Conservation (phyloP, 768 basidiomycete genomes). For the Pisolithus tinctorius region DNA sequence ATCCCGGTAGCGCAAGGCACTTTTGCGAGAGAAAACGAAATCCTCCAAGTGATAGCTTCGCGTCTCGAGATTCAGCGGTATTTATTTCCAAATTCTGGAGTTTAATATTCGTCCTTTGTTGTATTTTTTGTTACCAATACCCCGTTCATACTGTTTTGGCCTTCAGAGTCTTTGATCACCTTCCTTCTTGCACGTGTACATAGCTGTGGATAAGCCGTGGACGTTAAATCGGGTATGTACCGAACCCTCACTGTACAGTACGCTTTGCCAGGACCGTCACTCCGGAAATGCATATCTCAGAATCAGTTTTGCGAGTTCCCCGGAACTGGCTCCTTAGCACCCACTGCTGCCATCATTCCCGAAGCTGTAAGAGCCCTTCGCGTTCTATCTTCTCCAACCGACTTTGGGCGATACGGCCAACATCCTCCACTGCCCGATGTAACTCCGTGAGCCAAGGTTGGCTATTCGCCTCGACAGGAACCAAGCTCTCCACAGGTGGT, state of each 20-base stretch:
- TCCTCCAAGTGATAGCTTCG: constrained; percentile 12
- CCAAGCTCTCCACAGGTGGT: constrained; percentile 31
- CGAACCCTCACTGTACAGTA: constrained; percentile 12
- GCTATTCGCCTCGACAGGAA: constrained; percentile 31
- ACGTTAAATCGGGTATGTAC: neutral
- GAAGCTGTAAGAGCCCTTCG: neutral
- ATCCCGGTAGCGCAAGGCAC: constrained; percentile 21
- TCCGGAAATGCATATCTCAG: neutral
- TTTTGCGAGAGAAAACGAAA: constrained; percentile 20
- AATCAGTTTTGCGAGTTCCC: neutral
- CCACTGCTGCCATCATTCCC: neutral
- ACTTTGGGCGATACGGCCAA: constrained; percentile 72
- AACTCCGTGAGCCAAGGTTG: constrained; percentile 62
- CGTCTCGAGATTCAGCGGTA: constrained; percentile 17
- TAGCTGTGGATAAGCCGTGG: constrained; percentile 1
- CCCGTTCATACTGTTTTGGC: constrained; percentile 3
- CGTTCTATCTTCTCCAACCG: constrained; percentile 36
- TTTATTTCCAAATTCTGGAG: constrained; percentile 22
- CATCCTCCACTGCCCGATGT: constrained; percentile 62
- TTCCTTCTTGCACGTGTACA: constrained; percentile 8
- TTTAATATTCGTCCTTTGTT: constrained; percentile 13
- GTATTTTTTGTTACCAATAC: constrained; percentile 19
- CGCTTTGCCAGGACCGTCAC: neutral
- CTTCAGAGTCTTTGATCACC: neutral
- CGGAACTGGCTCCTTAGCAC: neutral